Conservation (phyloP, 306 rosid genomes). For the Trichosanthes cucumerina region DNA sequence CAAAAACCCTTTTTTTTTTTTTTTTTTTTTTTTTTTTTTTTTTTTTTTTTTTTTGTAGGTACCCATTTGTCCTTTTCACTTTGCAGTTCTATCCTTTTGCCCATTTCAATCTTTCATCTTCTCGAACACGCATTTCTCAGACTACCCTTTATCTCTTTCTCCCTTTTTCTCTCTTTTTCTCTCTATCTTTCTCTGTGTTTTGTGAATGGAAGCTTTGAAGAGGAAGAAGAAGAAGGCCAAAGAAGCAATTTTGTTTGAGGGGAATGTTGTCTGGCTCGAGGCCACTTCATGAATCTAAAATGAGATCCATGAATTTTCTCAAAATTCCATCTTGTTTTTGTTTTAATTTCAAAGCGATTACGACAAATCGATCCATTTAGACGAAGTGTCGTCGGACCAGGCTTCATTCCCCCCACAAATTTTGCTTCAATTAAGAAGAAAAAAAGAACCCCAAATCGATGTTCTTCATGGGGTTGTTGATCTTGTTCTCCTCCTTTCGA, state of each 20-base stretch:
- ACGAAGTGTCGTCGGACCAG: conserved; percentile 51
- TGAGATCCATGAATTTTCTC: not conserved
- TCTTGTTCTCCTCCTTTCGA: not conserved
- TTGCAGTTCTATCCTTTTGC: conserved; percentile 6
- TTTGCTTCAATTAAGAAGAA: conserved; percentile 13
- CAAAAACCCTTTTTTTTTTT: not conserved
- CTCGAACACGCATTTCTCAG: conserved; percentile 8
- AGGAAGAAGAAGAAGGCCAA: not conserved
- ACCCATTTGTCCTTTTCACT: conserved; percentile 9
- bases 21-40: not conserved
- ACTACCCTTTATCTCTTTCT: not conserved
- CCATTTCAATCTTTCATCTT: conserved; percentile 12
- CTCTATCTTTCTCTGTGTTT: not conserved
- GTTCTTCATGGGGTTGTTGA: not conserved
- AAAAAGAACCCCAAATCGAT: not conserved
- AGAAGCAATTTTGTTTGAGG: conserved; percentile 31
- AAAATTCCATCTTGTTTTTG: not conserved
- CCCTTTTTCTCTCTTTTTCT: not conserved
- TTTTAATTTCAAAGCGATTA: not conserved
- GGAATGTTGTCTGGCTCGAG: conserved; percentile 70
- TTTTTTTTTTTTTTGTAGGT: not conserved
- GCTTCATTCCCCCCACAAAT: conserved; percentile 69
- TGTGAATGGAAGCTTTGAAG: not conserved
- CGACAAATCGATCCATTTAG: not conserved
- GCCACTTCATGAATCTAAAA: conserved; percentile 14